Evolutionary conservation across 1,284 basidiomycete species (phyloP).

Genomic region (Rhodotorula sp.): DNA sequence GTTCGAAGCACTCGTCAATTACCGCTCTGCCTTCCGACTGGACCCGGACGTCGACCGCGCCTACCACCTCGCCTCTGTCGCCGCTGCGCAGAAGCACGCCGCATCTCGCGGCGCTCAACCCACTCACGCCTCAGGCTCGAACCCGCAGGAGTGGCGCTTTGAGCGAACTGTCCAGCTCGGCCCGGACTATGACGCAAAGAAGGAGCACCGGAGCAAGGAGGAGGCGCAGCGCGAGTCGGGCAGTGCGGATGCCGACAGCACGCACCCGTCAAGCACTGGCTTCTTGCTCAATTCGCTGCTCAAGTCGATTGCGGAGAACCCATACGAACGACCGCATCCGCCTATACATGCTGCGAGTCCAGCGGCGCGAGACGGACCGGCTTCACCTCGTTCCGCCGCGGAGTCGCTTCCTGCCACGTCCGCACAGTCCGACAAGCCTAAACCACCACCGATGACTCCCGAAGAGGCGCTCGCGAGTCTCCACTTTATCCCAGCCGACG

Average conservation of each 20-base stretch:
- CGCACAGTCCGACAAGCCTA: not conserved
- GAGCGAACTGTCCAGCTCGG: constrained; percentile 41
- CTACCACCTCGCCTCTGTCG: constrained; percentile 31
- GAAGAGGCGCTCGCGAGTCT: constrained; percentile 23
- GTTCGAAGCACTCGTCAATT: constrained; percentile 33
- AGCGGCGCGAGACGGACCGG: not conserved
- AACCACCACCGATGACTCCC: not conserved
- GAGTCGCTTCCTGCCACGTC: not conserved
- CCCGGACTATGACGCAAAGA: constrained; percentile 39
- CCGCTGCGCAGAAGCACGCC: constrained; percentile 10
- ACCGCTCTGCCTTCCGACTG: constrained; percentile 41
- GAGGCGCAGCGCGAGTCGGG: constrained; percentile 31
- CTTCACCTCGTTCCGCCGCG: not conserved
- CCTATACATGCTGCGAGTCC: not conserved
- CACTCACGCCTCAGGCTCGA: not conserved
- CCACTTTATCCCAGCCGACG: constrained; percentile 32
- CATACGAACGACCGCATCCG: constrained; percentile 27
- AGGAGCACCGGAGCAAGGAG: constrained; percentile 30
- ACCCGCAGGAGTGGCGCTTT: constrained; percentile 37
- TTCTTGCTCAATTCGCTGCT: constrained; percentile 30
- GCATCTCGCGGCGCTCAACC: constrained; percentile 12
- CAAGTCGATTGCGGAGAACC: constrained; percentile 37
- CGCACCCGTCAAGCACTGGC: constrained; percentile 31
- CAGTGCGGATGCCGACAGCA: constrained; percentile 11
- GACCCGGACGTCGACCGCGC: constrained; percentile 42